Percentiles rank a stretch among this genome's conserved stretches.
Evolutionary conservation across 257 asterid genomes (phyloP).

Genomic region (Leptodermis oblonga): DNA sequence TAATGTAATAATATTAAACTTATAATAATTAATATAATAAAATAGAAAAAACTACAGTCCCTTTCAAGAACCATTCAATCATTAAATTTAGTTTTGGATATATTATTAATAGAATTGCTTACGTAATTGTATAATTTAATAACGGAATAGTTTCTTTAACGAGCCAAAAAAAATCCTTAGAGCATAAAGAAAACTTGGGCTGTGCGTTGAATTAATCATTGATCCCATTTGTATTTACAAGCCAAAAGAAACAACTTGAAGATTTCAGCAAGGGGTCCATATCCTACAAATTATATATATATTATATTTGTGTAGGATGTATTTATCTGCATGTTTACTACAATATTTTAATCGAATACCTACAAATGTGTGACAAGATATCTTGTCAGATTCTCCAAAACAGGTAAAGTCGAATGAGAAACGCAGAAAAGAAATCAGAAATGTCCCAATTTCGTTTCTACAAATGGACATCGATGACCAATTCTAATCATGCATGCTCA

Average conservation of each 20-base stretch:
- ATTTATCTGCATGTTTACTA: slow-evolving; percentile 7
- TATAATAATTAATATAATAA: too few species aligned
- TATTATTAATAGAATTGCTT: too few species aligned
- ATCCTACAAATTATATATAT: neutral
- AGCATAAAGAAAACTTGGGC: too few species aligned
- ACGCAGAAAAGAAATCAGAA: neutral
- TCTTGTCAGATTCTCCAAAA: slow-evolving; percentile 17
- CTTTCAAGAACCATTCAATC: too few species aligned
- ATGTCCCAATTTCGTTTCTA: slow-evolving; percentile 3
- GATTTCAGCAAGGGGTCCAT: slow-evolving; percentile 55
- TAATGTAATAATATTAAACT: too few species aligned
- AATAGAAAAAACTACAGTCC: too few species aligned
- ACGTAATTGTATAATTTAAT: too few species aligned
- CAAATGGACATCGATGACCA: neutral
- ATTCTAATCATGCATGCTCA: neutral
- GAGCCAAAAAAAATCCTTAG: too few species aligned
- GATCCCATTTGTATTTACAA: slow-evolving; percentile 33
- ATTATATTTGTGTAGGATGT: neutral
- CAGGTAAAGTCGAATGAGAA: neutral
- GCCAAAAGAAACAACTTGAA: slow-evolving; percentile 34
- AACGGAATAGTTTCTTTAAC: too few species aligned
- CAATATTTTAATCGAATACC: neutral
- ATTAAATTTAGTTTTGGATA: too few species aligned
- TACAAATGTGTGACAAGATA: slow-evolving; percentile 24
- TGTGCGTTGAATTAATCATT: slow-evolving; percentile 21